Evolutionary conservation across 140 eudicot genomes (phyloP).

Genomic region (Flaveria floridana): DNA sequence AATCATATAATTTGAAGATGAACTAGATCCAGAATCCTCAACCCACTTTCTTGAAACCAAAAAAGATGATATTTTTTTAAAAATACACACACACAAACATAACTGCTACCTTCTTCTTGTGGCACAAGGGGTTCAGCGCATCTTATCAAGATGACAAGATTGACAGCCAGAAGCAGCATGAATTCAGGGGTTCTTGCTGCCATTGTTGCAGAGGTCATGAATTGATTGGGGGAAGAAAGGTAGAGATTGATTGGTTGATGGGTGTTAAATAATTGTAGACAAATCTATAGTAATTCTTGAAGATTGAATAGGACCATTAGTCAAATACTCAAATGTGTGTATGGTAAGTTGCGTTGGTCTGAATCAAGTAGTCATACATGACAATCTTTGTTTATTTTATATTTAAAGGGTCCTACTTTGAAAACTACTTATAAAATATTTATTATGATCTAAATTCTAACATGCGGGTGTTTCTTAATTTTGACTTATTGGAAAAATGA

Average conservation of each 20-base stretch:
- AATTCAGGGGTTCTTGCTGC: constrained; percentile 1
- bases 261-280: constrained; percentile 17
- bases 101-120: constrained; percentile 40
- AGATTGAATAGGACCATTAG: constrained; percentile 11
- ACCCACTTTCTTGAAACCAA: constrained; percentile 16
- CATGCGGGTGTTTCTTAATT: not conserved
- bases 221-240: not conserved
- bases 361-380: not conserved
- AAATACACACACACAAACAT: not conserved
- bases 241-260: constrained; percentile 16
- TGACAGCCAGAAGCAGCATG: constrained; percentile 25
- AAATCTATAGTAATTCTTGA: constrained; percentile 30
- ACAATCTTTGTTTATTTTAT: not conserved
- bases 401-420: not conserved
- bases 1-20: not conserved
- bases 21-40: constrained; percentile 8
- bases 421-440: not conserved
- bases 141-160: constrained; percentile 22
- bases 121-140: constrained; percentile 37
- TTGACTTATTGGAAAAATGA: not conserved
- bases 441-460: not conserved
- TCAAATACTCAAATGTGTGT: constrained; percentile 27
- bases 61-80: not conserved
- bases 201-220: constrained; percentile 28
- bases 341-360: constrained; percentile 12